Evolutionary conservation across 2,329 filamentous ascomycete genomes (phyloP).

Genomic region (Hymenoscyphus fraxineus): DNA sequence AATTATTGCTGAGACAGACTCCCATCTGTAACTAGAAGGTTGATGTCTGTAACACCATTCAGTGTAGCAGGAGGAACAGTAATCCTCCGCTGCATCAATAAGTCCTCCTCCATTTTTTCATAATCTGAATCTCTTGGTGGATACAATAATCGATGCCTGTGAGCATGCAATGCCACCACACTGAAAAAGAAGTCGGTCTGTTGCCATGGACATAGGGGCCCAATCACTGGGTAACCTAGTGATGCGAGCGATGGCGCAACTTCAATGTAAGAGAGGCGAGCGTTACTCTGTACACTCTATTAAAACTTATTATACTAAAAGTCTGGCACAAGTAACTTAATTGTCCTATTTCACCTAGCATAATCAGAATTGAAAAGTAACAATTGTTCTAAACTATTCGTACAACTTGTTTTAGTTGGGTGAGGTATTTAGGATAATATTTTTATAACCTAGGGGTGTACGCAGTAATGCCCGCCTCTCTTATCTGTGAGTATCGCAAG

Average conservation of each 20-base stretch:
- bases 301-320: no score
- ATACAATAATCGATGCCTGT: background rate
- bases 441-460: no score
- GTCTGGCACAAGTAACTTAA: no score
- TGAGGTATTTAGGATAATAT: no score
- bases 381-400: no score
- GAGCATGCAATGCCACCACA: background rate
- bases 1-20: background rate
- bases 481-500: slow-evolving; percentile 9
- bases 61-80: background rate
- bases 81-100: background rate
- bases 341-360: no score
- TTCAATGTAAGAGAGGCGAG: no score
- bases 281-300: no score
- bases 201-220: slow-evolving; percentile 9
- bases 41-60: background rate
- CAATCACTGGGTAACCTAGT: slow-evolving; percentile 11
- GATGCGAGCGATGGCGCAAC: slow-evolving; percentile 5
- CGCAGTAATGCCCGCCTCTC: no score
- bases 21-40: background rate
- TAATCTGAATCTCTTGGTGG: background rate
- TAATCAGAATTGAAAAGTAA: no score
- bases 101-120: background rate
- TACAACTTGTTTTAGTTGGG: no score
- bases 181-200: background rate